A percentile compares a stretch with the other conserved stretches of the same genome.
Conservation (phyloP, 116 monocot species). For the Cymodocea nodosa region DNA sequence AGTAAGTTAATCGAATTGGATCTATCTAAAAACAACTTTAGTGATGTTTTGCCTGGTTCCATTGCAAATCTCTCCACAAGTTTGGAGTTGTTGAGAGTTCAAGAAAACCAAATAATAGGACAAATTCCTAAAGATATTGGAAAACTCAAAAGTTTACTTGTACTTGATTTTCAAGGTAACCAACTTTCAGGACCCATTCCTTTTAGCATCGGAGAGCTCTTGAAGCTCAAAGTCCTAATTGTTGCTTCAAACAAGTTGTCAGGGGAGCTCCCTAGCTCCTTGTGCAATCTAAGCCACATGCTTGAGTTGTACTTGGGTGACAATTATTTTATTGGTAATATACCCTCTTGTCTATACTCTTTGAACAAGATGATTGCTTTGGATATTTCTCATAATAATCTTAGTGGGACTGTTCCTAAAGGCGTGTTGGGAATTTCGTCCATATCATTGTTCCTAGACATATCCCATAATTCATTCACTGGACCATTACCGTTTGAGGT, state of each 20-base stretch:
- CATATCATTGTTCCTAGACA: slow-evolving; percentile 26
- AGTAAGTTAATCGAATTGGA: slow-evolving; percentile 3
- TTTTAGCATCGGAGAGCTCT: slow-evolving; percentile 19
- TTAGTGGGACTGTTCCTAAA: slow-evolving; percentile 38
- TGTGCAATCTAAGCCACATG: slow-evolving; percentile 19
- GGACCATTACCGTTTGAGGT: slow-evolving; percentile 22
- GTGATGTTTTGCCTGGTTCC: slow-evolving; percentile 17
- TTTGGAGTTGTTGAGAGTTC: slow-evolving; percentile 12
- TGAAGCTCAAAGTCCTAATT: slow-evolving; percentile 5
- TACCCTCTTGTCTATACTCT: slow-evolving; percentile 11
- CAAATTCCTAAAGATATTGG: slow-evolving; percentile 34
- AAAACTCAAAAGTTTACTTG: no score
- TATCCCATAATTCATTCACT: slow-evolving; percentile 37
- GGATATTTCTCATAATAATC: slow-evolving; percentile 41
- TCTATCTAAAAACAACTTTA: slow-evolving; percentile 11
- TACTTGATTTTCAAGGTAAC: slow-evolving; percentile 9
- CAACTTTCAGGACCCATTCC: slow-evolving; percentile 26
- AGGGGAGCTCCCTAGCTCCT: slow-evolving; percentile 25
- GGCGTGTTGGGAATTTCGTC: slow-evolving; percentile 22
- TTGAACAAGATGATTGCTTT: slow-evolving; percentile 11
- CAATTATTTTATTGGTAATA: slow-evolving; percentile 20
- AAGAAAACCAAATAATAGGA: slow-evolving; percentile 27
- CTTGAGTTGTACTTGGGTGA: slow-evolving; percentile 1
- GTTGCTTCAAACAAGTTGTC: slow-evolving; percentile 12
- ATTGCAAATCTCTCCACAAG: slow-evolving; percentile 28